A percentile compares a stretch with the other conserved stretches of the same genome.
Conservation (phyloP, 495 filamentous ascomycete genomes). For the Hyaloscypha variabilis region DNA sequence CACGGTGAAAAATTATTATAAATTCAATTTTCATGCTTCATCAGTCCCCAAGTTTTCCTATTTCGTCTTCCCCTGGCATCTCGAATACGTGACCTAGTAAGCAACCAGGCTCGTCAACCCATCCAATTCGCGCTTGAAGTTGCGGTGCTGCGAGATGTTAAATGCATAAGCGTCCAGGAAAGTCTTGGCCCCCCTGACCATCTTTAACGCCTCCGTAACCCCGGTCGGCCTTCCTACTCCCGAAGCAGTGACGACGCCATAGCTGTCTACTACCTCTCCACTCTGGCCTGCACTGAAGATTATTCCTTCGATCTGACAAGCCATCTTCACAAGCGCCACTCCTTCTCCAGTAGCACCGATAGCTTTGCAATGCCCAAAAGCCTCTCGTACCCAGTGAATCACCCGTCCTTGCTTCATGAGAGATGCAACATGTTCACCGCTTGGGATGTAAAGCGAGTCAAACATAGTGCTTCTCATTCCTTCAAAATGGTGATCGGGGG, state of each 20-base stretch:
- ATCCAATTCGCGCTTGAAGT: slow-evolving; percentile 73
- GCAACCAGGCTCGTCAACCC: slow-evolving; percentile 56
- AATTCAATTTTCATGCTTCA: too few species aligned
- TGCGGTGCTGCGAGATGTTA: slow-evolving; percentile 67
- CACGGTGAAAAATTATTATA: too few species aligned
- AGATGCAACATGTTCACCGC: slow-evolving; percentile 64
- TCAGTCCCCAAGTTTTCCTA: too few species aligned
- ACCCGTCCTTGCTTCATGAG: slow-evolving; percentile 75
- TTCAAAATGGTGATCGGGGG: slow-evolving; percentile 80
- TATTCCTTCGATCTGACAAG: slow-evolving; percentile 58
- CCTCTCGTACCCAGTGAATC: slow-evolving; percentile 82
- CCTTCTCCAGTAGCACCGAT: slow-evolving; percentile 76
- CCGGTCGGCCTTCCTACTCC: slow-evolving; percentile 47
- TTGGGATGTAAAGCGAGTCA: slow-evolving; percentile 80
- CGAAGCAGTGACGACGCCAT: slow-evolving; percentile 68
- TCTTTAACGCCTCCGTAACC: slow-evolving; percentile 54
- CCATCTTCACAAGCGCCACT: slow-evolving; percentile 62
- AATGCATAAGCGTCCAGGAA: slow-evolving; percentile 69
- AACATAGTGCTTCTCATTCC: slow-evolving; percentile 86
- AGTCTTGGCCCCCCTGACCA: slow-evolving; percentile 62
- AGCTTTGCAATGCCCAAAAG: slow-evolving; percentile 79
- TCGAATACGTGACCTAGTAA: too few species aligned
- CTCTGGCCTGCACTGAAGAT: slow-evolving; percentile 39
- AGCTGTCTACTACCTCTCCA: slow-evolving; percentile 61
- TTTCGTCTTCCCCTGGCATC: too few species aligned